A percentile compares a stretch with the other conserved stretches of the same genome.
Evolutionary conservation across 2,329 filamentous ascomycete species (phyloP).

Genomic region (Boeremia lycopersici): DNA sequence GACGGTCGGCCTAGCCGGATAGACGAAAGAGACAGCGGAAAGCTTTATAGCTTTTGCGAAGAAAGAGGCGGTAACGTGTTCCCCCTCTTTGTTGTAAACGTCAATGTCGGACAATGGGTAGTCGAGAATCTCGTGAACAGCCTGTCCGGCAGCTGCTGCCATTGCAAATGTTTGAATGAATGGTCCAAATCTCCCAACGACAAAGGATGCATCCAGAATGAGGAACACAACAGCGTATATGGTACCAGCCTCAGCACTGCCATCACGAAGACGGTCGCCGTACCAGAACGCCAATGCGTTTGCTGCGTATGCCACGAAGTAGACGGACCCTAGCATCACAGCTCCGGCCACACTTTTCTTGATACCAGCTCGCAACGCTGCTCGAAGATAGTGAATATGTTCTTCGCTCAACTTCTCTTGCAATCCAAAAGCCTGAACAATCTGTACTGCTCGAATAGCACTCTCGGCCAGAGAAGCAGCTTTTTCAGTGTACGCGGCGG

Average conservation of each 20-base stretch:
- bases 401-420: conserved; percentile 48
- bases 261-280: conserved; percentile 41
- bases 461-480: conserved; percentile 54
- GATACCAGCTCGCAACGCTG: conserved; percentile 45
- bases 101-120: conserved; percentile 48
- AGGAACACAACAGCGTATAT: conserved; percentile 70
- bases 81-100: conserved; percentile 43
- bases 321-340: conserved; percentile 51
- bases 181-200: conserved; percentile 67
- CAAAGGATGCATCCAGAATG: conserved; percentile 67
- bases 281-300: conserved; percentile 56
- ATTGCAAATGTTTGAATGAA: conserved; percentile 62
- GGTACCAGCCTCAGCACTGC: conserved; percentile 53
- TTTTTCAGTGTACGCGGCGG: conserved; percentile 48
- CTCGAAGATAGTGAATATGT: conserved; percentile 44
- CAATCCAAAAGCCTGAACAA: conserved; percentile 57
- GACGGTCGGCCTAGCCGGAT: conserved; percentile 51
- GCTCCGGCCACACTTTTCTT: conserved; percentile 51
- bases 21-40: conserved; percentile 50
- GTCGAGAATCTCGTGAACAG: conserved; percentile 54
- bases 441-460: conserved; percentile 53
- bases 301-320: conserved; percentile 53
- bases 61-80: conserved; percentile 20
- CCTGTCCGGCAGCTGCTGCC: conserved; percentile 59
- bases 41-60: conserved; percentile 45